Percentiles rank a stretch among this genome's conserved stretches.
These are phyloP conservation scores for Cyphellophora europaea DNA, from an alignment of 2,329 filamentous ascomycete species.

Conservation along the genomic window DNA sequence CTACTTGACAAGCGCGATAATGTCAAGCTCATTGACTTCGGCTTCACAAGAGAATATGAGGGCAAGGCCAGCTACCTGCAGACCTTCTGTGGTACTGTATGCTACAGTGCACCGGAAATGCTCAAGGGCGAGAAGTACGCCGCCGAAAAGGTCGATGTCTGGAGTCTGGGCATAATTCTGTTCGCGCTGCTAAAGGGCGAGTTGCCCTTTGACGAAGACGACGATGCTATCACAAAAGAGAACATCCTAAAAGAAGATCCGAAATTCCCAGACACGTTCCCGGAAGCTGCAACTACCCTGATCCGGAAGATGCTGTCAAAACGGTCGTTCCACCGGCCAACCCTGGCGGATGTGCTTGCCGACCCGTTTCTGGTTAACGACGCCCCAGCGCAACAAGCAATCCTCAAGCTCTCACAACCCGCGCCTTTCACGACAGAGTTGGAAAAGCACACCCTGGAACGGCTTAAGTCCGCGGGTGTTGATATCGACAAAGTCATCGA, in stretches of 20 bases:
- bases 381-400: slow-evolving; percentile 79
- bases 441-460: slow-evolving; percentile 82
- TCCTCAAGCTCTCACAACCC: slow-evolving; percentile 71
- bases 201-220: slow-evolving; percentile 85
- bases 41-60: slow-evolving; percentile 95
- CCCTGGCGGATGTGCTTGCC: slow-evolving; percentile 72
- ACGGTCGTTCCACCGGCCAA: slow-evolving; percentile 72
- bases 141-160: slow-evolving; percentile 95
- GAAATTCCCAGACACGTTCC: slow-evolving; percentile 70
- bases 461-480: slow-evolving; percentile 89
- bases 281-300: slow-evolving; percentile 66
- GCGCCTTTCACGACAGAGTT: slow-evolving; percentile 75
- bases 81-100: slow-evolving; percentile 95
- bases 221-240: slow-evolving; percentile 75
- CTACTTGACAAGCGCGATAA: slow-evolving; percentile 93
- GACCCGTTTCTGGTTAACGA: slow-evolving; percentile 83
- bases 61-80: slow-evolving; percentile 89
- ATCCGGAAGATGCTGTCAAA: slow-evolving; percentile 80
- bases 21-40: slow-evolving; percentile 96
- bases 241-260: slow-evolving; percentile 82
- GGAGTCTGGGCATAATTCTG: slow-evolving; percentile 90
- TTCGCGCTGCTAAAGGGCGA: slow-evolving; percentile 74
- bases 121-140: slow-evolving; percentile 96
- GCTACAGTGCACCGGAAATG: slow-evolving; percentile 98
- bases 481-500: slow-evolving; percentile 93